phyloP scores from a whole-genome alignment of 768 basidiomycete genomes.

The button mushroom (Agaricus bisporus) region DNA sequence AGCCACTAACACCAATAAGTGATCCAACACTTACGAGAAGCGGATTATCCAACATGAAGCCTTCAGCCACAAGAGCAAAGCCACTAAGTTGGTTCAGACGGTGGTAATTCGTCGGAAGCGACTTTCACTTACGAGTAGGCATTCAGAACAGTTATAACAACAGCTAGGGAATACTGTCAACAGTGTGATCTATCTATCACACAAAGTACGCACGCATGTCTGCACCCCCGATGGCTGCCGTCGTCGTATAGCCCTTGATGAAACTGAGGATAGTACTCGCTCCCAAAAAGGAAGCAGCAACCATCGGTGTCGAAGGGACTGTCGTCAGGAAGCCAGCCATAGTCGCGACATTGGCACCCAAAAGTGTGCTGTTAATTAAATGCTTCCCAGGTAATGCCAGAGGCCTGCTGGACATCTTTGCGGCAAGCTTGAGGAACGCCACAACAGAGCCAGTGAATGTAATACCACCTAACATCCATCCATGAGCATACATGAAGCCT shows the following conservation, averaged over 20 bases:
- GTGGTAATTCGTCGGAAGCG: background rate
- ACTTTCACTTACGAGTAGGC: constrained; percentile 59
- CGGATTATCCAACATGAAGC: constrained; percentile 87
- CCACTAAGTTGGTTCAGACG: constrained; percentile 29
- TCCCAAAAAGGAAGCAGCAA: constrained; percentile 76
- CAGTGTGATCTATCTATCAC: constrained; percentile 9
- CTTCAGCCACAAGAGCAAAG: constrained; percentile 88
- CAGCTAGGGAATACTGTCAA: constrained; percentile 40
- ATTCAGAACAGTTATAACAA: constrained; percentile 86
- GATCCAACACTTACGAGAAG: constrained; percentile 80
- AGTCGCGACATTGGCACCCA: constrained; percentile 64
- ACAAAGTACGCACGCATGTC: constrained; percentile 72
- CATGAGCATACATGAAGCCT: constrained; percentile 1
- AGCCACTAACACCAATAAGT: constrained; percentile 85
- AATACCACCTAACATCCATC: constrained; percentile 48
- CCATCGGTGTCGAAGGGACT: constrained; percentile 61
- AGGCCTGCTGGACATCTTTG: constrained; percentile 72
- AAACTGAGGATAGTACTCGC: constrained; percentile 74
- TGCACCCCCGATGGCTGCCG: constrained; percentile 88
- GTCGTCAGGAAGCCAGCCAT: constrained; percentile 75
- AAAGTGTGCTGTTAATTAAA: constrained; percentile 62
- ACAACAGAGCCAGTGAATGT: constrained; percentile 90
- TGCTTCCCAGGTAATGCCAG: constrained; percentile 73
- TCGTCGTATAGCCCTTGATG: constrained; percentile 81
- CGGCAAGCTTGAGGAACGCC: constrained; percentile 84